Evolutionary conservation across 2,329 filamentous ascomycete genomes (phyloP).

Genomic region (Alternaria gaisen): DNA sequence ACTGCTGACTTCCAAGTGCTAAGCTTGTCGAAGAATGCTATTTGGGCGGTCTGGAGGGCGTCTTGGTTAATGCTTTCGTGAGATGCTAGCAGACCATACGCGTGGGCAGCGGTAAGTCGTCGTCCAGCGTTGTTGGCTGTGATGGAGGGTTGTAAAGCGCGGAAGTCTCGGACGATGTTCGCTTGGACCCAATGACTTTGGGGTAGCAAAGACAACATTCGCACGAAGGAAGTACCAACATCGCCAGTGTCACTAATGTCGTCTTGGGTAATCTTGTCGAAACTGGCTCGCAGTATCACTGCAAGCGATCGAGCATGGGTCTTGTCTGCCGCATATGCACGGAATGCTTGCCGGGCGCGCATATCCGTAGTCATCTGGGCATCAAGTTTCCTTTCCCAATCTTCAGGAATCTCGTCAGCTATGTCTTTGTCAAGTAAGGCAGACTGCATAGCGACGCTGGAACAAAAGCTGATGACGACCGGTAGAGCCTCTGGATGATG

Average conservation of each 20-base stretch:
- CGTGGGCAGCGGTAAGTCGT: slow-evolving; percentile 71
- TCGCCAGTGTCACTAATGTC: slow-evolving; percentile 54
- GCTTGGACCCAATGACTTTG: slow-evolving; percentile 53
- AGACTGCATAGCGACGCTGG: slow-evolving; percentile 67
- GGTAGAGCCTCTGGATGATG: slow-evolving; percentile 65
- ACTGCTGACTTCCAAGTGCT: slow-evolving; percentile 66
- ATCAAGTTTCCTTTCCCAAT: slow-evolving; percentile 86
- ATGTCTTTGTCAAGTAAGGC: slow-evolving; percentile 59
- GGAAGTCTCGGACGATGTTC: slow-evolving; percentile 44
- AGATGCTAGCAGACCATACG: slow-evolving; percentile 79
- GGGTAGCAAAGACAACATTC: slow-evolving; percentile 64
- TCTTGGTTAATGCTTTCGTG: slow-evolving; percentile 60
- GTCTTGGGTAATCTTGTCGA: slow-evolving; percentile 55
- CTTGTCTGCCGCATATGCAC: slow-evolving; percentile 55
- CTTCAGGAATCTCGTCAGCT: slow-evolving; percentile 69
- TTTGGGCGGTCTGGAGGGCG: slow-evolving; percentile 55
- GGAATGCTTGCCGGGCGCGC: slow-evolving; percentile 67
- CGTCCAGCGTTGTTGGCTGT: slow-evolving; percentile 76
- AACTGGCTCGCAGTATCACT: slow-evolving; percentile 55
- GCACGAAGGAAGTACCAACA: slow-evolving; percentile 61
- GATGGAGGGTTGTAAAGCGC: slow-evolving; percentile 67
- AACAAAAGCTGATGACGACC: slow-evolving; percentile 74
- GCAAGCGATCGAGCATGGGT: slow-evolving; percentile 50
- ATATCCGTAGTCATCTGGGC: slow-evolving; percentile 75
- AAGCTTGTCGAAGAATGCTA: slow-evolving; percentile 58